Base-by-base conservation (phyloP, 495 filamentous ascomycete genomes). In the Penicillium diatomitis region DNA sequence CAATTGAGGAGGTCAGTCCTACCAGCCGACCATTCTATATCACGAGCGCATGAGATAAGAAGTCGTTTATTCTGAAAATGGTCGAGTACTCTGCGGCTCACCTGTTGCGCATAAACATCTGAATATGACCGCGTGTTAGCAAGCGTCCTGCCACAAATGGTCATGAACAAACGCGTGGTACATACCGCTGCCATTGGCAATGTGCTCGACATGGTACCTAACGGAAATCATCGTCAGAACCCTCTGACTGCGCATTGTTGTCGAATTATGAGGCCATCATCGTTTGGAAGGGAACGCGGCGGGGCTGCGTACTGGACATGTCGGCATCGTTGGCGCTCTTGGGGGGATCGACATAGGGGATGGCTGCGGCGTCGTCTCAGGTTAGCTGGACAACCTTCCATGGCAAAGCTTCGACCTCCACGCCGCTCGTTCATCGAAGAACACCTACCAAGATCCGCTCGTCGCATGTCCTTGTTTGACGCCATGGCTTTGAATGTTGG, bases 81-180 rank as follows among this genome's bases (percentile, higher is more conserved):
- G 20, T 20, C 20, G 20, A 20, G 20, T 20, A 20, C 29, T 8
- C 41, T 8, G 29, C 20, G 8, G 43, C 79, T 74, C 80, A 94
- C 77, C 86, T 83, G 68, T 92, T 95, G 41, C 88, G 76, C 52
- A 86, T 91, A 65, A 95, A 94, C 75, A 96, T 90, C 81, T 85
- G 61, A 33, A 6, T 30, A 20, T 20, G 36, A 39, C 32, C 31
- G 43, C 37, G 9, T 37, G 54, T 69, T 39, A 67, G 58, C 20
- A 20, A 20, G 20, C 20, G 20, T 20, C 20, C 20, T 20, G 20
- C 48, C 36, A 41, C 28, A 48, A 52, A 8, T 28, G 46, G 39
- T 33, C 32, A 38, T 33, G 8, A 8, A 27, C 37, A 38, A 29
- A 31, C 39, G 20, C 31, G 49, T 42, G 33, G 47, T 33, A 74